Conservation (phyloP, 768 basidiomycete genomes). For the Lentinus brumalis region DNA sequence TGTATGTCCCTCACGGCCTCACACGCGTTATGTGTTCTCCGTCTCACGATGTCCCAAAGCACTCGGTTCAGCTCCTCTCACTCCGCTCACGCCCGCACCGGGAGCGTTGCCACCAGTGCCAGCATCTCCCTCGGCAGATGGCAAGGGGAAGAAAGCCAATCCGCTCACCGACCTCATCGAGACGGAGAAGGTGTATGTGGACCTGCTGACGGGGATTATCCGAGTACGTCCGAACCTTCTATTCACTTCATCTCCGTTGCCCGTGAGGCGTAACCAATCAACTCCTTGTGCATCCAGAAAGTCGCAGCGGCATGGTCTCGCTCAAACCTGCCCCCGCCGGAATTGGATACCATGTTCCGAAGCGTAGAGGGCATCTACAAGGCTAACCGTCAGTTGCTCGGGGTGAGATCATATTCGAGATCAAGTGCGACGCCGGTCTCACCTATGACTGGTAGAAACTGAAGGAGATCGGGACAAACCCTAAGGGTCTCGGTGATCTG, state of each 20-base stretch:
- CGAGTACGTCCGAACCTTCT: conserved; percentile 56
- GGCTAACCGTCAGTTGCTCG: conserved; percentile 79
- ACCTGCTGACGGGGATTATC: conserved; percentile 86
- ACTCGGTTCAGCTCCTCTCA: conserved; percentile 15
- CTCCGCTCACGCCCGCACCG: conserved; percentile 15
- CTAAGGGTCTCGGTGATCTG: conserved; percentile 92
- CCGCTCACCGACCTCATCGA: conserved; percentile 92
- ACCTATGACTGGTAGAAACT: conserved; percentile 64
- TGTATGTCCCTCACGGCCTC: conserved; percentile 7
- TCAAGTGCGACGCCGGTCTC: conserved; percentile 13
- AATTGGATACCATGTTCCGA: conserved; percentile 93
- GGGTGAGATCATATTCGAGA: conserved; percentile 46
- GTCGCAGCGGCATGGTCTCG: conserved; percentile 98
- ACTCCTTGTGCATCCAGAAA: conserved; percentile 55
- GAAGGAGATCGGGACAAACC: conserved; percentile 90
- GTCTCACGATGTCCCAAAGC: conserved; percentile 5
- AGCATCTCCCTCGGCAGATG: conserved; percentile 37
- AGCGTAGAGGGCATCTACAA: conserved; percentile 92
- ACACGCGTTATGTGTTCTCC: background rate
- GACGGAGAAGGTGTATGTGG: conserved; percentile 91
- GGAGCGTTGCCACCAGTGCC: conserved; percentile 20
- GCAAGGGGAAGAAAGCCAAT: conserved; percentile 67
- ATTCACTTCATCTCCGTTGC: background rate
- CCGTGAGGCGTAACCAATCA: conserved; percentile 11
- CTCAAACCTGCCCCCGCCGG: conserved; percentile 88